Conservation (phyloP, 805 yeast species). For the Jamesozyma rosinii region DNA sequence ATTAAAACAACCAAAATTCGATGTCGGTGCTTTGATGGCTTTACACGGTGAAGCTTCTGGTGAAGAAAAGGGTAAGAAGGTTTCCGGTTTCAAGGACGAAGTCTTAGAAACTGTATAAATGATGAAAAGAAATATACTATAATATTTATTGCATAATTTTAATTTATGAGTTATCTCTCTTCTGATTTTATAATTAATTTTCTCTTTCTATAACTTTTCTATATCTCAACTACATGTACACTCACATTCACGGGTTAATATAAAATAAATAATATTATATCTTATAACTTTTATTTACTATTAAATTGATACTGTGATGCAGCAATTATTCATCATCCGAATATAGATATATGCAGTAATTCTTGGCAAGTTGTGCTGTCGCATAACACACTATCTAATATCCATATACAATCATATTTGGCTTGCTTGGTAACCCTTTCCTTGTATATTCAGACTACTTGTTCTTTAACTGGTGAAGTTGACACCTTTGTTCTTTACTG, state of each 20-base stretch:
- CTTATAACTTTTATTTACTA: no score
- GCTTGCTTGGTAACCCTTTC: no score
- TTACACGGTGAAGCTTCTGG: constrained; percentile 90
- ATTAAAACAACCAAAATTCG: constrained; percentile 97
- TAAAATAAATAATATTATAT: no score
- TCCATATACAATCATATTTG: no score
- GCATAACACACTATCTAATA: no score
- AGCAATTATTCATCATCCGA: no score
- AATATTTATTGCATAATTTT: background rate
- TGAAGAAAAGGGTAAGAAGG: constrained; percentile 96
- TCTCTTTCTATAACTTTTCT: background rate
- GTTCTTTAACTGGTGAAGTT: no score
- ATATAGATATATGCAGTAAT: no score
- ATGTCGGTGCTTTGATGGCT: constrained; percentile 88
- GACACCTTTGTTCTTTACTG: no score
- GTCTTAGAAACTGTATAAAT: constrained; percentile 89
- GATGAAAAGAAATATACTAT: constrained; percentile 1
- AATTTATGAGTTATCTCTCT: background rate
- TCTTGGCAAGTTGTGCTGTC: no score
- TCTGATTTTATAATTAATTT: background rate
- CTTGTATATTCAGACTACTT: no score
- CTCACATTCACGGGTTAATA: background rate
- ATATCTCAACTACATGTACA: background rate
- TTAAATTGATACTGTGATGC: no score
- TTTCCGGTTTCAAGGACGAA: constrained; percentile 93